phyloP scores from a whole-genome alignment of 306 rosid genomes.

The Astragalus glycyphyllos region DNA sequence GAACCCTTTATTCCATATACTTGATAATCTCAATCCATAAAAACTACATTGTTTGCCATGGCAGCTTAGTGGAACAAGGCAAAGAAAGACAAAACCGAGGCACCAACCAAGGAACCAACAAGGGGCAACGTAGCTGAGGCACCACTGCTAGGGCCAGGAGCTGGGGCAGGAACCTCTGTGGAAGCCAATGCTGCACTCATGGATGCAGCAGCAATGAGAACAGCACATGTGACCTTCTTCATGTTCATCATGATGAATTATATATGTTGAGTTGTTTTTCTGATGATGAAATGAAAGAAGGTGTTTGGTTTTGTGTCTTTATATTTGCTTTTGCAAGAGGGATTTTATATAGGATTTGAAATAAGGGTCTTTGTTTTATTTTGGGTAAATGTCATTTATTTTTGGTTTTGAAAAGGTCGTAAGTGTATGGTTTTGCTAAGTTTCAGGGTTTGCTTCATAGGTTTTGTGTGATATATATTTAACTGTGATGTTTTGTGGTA shows the following conservation, averaged over 20 bases:
- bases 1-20: not conserved
- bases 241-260: slow-evolving; percentile 43
- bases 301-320: not conserved
- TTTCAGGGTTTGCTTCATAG: slow-evolving; percentile 25
- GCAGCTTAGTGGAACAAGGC: slow-evolving; percentile 57
- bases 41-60: not conserved
- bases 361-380: not conserved
- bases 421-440: slow-evolving; percentile 42
- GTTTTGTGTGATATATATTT: not conserved
- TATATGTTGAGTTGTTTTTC: slow-evolving; percentile 8
- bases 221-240: slow-evolving; percentile 52
- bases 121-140: slow-evolving; percentile 49
- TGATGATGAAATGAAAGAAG: slow-evolving; percentile 8
- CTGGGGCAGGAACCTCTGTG: slow-evolving; percentile 41
- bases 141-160: slow-evolving; percentile 51
- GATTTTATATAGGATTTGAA: slow-evolving; percentile 27
- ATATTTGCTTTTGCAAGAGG: slow-evolving; percentile 9
- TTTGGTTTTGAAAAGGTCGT: slow-evolving; percentile 11
- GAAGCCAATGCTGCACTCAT: slow-evolving; percentile 46
- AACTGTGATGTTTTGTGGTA: slow-evolving; percentile 11
- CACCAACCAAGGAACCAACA: slow-evolving; percentile 69
- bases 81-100: slow-evolving; percentile 64
- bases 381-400: slow-evolving; percentile 22
- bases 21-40: too few relatives aligned
- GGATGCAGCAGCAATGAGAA: slow-evolving; percentile 52